Conservation (phyloP, 2,329 filamentous ascomycete species). For the Albophoma yamanashiensis region DNA sequence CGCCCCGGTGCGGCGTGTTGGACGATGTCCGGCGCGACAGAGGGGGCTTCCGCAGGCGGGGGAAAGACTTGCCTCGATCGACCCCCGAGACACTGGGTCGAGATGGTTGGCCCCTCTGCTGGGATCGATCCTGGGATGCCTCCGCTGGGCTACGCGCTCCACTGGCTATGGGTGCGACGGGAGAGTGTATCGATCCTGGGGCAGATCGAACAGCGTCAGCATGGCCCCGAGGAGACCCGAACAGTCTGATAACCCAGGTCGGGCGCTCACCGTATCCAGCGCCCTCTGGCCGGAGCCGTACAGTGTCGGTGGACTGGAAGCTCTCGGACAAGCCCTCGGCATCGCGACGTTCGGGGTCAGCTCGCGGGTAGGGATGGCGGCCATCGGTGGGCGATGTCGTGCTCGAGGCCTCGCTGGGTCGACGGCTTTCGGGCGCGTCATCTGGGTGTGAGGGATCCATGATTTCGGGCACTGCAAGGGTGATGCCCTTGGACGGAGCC, state of each 20-base stretch:
- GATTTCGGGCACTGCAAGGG: conserved; percentile 7
- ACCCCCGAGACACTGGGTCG: conserved; percentile 30
- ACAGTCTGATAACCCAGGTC: not conserved
- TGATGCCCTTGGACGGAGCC: not conserved
- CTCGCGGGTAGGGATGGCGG: conserved; percentile 26
- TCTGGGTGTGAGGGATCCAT: conserved; percentile 34
- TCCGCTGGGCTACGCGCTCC: conserved; percentile 23
- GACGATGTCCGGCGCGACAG: conserved; percentile 67
- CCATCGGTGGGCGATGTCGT: conserved; percentile 40
- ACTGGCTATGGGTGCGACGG: conserved; percentile 10
- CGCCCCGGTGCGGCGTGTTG: conserved; percentile 68
- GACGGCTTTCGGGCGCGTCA: conserved; percentile 23
- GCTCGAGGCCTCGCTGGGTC: conserved; percentile 23
- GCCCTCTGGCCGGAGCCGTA: conserved; percentile 45
- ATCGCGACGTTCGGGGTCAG: conserved; percentile 22
- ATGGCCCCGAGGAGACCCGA: not conserved
- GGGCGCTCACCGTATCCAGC: conserved; percentile 37
- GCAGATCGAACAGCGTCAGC: not conserved
- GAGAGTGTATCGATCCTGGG: conserved; percentile 8
- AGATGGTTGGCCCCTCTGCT: conserved; percentile 16
- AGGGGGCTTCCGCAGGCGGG: conserved; percentile 57
- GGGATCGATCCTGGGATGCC: conserved; percentile 23
- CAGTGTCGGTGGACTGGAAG: conserved; percentile 48
- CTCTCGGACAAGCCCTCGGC: conserved; percentile 41
- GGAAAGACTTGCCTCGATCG: conserved; percentile 35